Evolutionary conservation across 441 rosid species (phyloP).

Genomic region (Manihot esculenta): DNA sequence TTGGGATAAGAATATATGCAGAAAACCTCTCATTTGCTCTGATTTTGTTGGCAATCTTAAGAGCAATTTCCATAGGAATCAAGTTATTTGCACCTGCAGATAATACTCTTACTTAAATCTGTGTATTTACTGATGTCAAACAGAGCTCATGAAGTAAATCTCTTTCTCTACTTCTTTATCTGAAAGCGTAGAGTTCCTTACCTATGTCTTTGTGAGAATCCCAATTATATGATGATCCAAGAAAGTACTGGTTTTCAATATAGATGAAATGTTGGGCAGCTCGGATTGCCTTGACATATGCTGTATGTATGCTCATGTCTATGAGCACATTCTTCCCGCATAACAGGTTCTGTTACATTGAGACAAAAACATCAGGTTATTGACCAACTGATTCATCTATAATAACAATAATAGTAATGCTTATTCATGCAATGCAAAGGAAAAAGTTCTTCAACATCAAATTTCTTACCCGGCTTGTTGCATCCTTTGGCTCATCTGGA

Average conservation of each 20-base stretch:
- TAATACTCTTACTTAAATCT: conserved; percentile 8
- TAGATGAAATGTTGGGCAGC: conserved; percentile 94
- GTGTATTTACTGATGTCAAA: background rate
- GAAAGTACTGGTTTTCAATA: conserved; percentile 94
- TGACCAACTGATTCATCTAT: conserved; percentile 10
- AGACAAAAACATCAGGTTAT: conserved; percentile 15
- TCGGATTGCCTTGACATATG: conserved; percentile 92
- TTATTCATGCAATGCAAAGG: conserved; percentile 11
- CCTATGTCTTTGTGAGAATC: conserved; percentile 67
- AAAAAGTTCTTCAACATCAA: background rate
- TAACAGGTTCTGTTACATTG: conserved; percentile 67
- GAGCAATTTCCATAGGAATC: conserved; percentile 97
- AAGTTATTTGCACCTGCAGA: conserved; percentile 87
- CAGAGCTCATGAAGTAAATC: too few species aligned
- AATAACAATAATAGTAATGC: background rate
- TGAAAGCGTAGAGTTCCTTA: conserved; percentile 21
- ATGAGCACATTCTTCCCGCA: conserved; percentile 92
- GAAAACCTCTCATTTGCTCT: conserved; percentile 85
- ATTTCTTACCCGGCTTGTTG: conserved; percentile 59
- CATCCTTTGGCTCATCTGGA: conserved; percentile 89
- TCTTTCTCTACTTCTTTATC: too few species aligned
- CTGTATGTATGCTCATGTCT: conserved; percentile 97
- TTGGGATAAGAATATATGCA: conserved; percentile 86
- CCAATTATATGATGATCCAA: conserved; percentile 94
- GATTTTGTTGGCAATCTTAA: conserved; percentile 88